phyloP scores from a whole-genome alignment of 768 basidiomycete genomes.

The Phlegmacium glaucopus region DNA sequence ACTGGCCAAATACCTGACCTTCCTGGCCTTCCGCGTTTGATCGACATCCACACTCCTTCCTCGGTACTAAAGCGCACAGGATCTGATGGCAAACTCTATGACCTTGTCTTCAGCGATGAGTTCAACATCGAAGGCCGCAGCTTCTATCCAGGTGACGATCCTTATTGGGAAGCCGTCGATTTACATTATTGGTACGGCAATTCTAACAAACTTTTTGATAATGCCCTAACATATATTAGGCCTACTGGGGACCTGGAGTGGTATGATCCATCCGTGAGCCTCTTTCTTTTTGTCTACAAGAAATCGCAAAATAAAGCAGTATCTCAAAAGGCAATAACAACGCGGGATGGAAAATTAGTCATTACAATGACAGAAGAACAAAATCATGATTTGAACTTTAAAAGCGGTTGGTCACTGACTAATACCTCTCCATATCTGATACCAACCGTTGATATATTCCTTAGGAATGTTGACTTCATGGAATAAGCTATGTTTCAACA shows the following conservation, averaged over 20 bases:
- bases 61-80: slow-evolving; percentile 56
- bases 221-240: slow-evolving; percentile 23
- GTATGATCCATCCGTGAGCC: slow-evolving; percentile 68
- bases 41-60: slow-evolving; percentile 76
- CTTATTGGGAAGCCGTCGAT: slow-evolving; percentile 86
- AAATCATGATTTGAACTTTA: slow-evolving; percentile 80
- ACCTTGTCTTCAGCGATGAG: slow-evolving; percentile 89
- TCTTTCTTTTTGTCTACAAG: background rate
- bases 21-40: slow-evolving; percentile 58
- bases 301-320: too few species aligned
- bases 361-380: slow-evolving; percentile 72
- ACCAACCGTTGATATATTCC: slow-evolving; percentile 6
- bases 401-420: slow-evolving; percentile 53
- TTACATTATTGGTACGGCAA: slow-evolving; percentile 74
- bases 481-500: slow-evolving; percentile 96
- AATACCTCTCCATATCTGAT: slow-evolving; percentile 22
- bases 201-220: background rate
- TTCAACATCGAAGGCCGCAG: slow-evolving; percentile 53
- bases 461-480: slow-evolving; percentile 75
- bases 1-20: slow-evolving; percentile 85
- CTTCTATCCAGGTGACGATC: slow-evolving; percentile 76
- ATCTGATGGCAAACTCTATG: slow-evolving; percentile 72
- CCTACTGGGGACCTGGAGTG: slow-evolving; percentile 80
- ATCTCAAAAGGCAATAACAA: slow-evolving; percentile 58
- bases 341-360: slow-evolving; percentile 71